A percentile compares a stretch with the other conserved stretches of the same genome.
Evolutionary conservation across 2,329 filamentous ascomycete genomes (phyloP).

Genomic region (Sclerotinia trifoliorum): DNA sequence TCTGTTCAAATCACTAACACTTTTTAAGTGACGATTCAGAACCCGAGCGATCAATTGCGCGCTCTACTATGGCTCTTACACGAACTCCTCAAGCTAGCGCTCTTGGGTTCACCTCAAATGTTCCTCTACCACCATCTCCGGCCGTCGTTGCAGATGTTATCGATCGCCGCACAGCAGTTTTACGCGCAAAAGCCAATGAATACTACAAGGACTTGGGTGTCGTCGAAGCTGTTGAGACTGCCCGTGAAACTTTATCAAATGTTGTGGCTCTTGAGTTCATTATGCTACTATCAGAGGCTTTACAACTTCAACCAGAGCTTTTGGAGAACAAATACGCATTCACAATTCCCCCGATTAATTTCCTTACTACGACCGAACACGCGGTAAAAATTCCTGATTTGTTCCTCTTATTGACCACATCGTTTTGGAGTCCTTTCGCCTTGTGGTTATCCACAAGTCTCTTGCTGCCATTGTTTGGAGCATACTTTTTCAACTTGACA

Average conservation of each 20-base stretch:
- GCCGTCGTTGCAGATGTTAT: slow-evolving; percentile 73
- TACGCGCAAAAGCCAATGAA: slow-evolving; percentile 64
- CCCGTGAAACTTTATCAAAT: slow-evolving; percentile 70
- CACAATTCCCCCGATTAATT: slow-evolving; percentile 62
- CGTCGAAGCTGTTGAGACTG: slow-evolving; percentile 60
- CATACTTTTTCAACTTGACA: slow-evolving; percentile 90
- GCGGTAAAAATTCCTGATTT: slow-evolving; percentile 74
- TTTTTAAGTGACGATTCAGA: slow-evolving; percentile 39
- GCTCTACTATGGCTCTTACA: slow-evolving; percentile 35
- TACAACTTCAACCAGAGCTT: slow-evolving; percentile 66
- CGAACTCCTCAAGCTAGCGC: slow-evolving; percentile 37
- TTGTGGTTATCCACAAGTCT: slow-evolving; percentile 75
- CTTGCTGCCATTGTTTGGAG: slow-evolving; percentile 66
- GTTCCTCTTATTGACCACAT: slow-evolving; percentile 70
- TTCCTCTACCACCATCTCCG: slow-evolving; percentile 78
- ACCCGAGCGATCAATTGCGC: slow-evolving; percentile 35
- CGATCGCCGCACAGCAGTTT: slow-evolving; percentile 65
- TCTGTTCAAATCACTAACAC: slow-evolving; percentile 28
- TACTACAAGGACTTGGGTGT: slow-evolving; percentile 66
- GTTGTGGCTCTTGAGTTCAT: slow-evolving; percentile 69
- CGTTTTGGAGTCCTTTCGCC: slow-evolving; percentile 80
- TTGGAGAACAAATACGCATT: slow-evolving; percentile 71
- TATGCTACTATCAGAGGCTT: slow-evolving; percentile 68
- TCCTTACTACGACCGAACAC: slow-evolving; percentile 56
- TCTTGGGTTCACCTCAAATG: slow-evolving; percentile 50